Percentiles rank a stretch among this genome's conserved stretches.
Conservation (phyloP, 768 basidiomycete species). For the Boletus barrowsii region DNA sequence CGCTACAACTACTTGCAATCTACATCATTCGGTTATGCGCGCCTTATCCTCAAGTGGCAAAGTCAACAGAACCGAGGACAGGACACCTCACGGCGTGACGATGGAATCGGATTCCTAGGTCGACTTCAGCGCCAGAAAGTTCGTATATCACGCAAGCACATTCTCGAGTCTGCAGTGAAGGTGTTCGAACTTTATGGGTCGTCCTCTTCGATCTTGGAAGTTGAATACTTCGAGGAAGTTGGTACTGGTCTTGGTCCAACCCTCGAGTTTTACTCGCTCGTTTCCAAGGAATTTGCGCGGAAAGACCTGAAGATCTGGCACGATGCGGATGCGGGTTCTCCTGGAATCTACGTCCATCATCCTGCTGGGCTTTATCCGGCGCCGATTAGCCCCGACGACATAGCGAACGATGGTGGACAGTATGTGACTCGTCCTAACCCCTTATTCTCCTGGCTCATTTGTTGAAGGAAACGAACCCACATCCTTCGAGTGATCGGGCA, state of each 20-base stretch:
- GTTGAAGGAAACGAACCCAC: conserved; percentile 72
- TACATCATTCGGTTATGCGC: conserved; percentile 95
- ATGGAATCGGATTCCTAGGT: conserved; percentile 88
- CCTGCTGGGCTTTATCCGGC: conserved; percentile 86
- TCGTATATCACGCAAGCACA: conserved; percentile 90
- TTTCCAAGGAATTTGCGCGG: conserved; percentile 91
- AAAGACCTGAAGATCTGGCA: conserved; percentile 90
- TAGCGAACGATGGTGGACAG: conserved; percentile 72
- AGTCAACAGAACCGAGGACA: conserved; percentile 79
- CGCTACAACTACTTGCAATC: conserved; percentile 97
- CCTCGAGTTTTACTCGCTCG: conserved; percentile 97
- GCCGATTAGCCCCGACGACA: conserved; percentile 69
- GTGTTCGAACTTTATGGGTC: conserved; percentile 96
- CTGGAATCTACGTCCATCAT: conserved; percentile 76
- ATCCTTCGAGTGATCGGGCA: conserved; percentile 90
- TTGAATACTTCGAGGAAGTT: conserved; percentile 98
- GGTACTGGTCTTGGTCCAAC: conserved; percentile 97
- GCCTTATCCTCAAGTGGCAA: conserved; percentile 93
- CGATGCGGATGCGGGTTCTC: conserved; percentile 64
- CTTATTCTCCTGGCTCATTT: background rate
- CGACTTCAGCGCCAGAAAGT: conserved; percentile 95
- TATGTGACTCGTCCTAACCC: conserved; percentile 36
- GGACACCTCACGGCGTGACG: conserved; percentile 79
- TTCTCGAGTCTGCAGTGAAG: conserved; percentile 94
- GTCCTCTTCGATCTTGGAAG: conserved; percentile 89